A percentile compares a stretch with the other conserved stretches of the same genome.
These are phyloP conservation scores for Zopfia rhizophila DNA, from an alignment of 2,329 filamentous ascomycete species.

Conservation along the genomic window DNA sequence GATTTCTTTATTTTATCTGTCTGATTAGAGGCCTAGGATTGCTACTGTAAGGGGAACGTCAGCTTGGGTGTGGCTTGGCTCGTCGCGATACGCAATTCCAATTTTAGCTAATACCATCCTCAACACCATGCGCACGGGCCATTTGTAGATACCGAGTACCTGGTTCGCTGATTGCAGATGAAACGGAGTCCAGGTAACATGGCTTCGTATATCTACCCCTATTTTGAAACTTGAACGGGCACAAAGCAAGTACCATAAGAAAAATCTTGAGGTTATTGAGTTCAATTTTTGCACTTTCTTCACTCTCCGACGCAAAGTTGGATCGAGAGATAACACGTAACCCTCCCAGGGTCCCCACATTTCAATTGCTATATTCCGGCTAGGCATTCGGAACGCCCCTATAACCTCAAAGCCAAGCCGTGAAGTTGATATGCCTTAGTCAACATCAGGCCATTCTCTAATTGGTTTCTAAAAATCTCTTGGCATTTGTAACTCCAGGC, in stretches of 20 bases:
- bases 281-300: too few relatives aligned
- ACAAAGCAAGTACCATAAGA: too few relatives aligned
- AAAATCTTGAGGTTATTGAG: too few relatives aligned
- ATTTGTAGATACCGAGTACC: constrained; percentile 2
- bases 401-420: too few relatives aligned
- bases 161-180: constrained; percentile 8
- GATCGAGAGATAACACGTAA: neutral
- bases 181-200: neutral
- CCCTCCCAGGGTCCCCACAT: constrained; percentile 13
- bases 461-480: too few relatives aligned
- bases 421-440: too few relatives aligned
- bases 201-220: neutral
- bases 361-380: constrained; percentile 10
- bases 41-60: constrained; percentile 17
- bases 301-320: too few relatives aligned
- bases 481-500: too few relatives aligned
- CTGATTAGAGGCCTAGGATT: constrained; percentile 1
- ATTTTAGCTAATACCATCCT: constrained; percentile 12
- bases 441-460: too few relatives aligned
- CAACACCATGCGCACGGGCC: constrained; percentile 9
- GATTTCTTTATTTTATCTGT: constrained; percentile 6
- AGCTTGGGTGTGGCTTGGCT: constrained; percentile 19
- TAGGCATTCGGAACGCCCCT: too few relatives aligned
- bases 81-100: constrained; percentile 5
- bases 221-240: too few relatives aligned